A percentile compares a stretch with the other conserved stretches of the same genome.
These are phyloP conservation scores for Leptodontidium sp. DNA, from an alignment of 2,329 filamentous ascomycete genomes.

Conservation along the genomic window DNA sequence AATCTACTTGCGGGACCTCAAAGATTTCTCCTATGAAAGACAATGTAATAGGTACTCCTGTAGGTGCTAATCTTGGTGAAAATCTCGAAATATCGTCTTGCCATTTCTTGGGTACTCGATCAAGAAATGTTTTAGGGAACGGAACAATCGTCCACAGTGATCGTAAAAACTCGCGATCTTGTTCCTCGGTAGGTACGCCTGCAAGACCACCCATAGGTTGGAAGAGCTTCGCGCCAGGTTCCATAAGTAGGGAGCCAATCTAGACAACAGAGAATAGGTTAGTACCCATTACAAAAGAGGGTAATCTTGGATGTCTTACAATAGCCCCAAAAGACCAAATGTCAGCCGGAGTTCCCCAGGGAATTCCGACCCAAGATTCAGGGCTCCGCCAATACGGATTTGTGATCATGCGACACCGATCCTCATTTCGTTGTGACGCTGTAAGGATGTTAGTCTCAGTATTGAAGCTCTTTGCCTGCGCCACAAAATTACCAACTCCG, in stretches of 20 bases:
- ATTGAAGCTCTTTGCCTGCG: slow-evolving; percentile 9
- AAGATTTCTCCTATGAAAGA: slow-evolving; percentile 26
- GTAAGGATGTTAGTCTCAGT: slow-evolving; percentile 18
- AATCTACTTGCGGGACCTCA: slow-evolving; percentile 24
- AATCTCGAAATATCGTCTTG: slow-evolving; percentile 24
- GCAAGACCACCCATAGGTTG: slow-evolving; percentile 25
- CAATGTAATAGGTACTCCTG: slow-evolving; percentile 24
- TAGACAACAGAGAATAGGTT: slow-evolving; percentile 18
- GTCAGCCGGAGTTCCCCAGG: slow-evolving; percentile 24
- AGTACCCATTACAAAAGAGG: slow-evolving; percentile 15
- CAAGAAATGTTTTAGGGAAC: slow-evolving; percentile 25
- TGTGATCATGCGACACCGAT: slow-evolving; percentile 24
- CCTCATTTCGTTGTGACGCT: slow-evolving; percentile 23
- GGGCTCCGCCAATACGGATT: slow-evolving; percentile 30
- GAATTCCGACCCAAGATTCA: slow-evolving; percentile 29
- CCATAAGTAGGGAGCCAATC: slow-evolving; percentile 31
- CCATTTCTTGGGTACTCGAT: slow-evolving; percentile 19
- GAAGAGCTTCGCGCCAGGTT: slow-evolving; percentile 29
- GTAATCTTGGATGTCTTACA: slow-evolving; percentile 23
- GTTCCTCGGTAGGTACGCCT: slow-evolving; percentile 22
- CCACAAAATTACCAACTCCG: slow-evolving; percentile 26
- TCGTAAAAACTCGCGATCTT: slow-evolving; percentile 24
- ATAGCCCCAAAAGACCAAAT: slow-evolving; percentile 30
- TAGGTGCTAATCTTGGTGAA: slow-evolving; percentile 26
- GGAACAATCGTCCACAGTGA: slow-evolving; percentile 23